Conservation (phyloP, 495 filamentous ascomycete species). For the Penicillium coprophilum region DNA sequence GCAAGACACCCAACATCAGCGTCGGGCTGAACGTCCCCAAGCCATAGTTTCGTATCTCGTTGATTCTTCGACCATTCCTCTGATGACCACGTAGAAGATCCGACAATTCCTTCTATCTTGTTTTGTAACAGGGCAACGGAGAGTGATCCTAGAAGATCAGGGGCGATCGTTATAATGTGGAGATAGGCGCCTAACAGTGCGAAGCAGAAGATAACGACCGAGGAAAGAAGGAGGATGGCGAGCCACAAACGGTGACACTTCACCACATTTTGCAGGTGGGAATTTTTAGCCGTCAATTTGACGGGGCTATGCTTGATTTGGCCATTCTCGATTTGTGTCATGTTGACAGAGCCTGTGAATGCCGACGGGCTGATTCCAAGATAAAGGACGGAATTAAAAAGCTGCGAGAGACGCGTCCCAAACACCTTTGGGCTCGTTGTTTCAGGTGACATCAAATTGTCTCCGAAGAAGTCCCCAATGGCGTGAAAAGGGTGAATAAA, state of each 20-base stretch:
- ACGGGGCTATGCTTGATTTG: neutral
- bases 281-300: neutral
- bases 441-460: neutral
- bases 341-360: neutral
- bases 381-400: neutral
- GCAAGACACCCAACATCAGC: slow-evolving; percentile 5
- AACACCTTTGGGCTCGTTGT: neutral
- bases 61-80: neutral
- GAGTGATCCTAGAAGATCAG: neutral
- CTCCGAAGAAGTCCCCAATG: neutral
- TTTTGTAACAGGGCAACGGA: neutral
- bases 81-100: slow-evolving; percentile 1
- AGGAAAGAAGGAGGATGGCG: neutral
- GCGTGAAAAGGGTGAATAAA: neutral
- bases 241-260: neutral
- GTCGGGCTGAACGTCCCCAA: slow-evolving; percentile 2
- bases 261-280: neutral
- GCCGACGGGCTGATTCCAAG: neutral
- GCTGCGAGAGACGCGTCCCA: neutral
- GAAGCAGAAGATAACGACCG: neutral
- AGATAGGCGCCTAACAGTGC: neutral
- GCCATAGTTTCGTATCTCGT: neutral
- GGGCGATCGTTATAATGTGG: neutral
- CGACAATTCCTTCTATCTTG: neutral
- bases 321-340: neutral